Base-by-base conservation (phyloP, 805 yeast genomes). In the Yarrowia sp. region DNA sequence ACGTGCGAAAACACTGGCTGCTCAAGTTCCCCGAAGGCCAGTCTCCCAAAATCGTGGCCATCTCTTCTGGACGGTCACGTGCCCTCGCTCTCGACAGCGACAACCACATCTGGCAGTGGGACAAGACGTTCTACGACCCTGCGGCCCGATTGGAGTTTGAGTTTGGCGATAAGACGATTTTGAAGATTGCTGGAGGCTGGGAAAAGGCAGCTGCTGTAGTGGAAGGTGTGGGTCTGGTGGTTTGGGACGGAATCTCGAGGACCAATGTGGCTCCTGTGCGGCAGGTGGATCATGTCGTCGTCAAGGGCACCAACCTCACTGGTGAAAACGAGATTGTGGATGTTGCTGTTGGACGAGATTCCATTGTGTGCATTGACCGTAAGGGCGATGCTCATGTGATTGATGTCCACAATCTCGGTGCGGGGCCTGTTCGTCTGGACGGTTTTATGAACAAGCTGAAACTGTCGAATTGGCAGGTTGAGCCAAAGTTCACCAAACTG, bases 101-200 rank as follows among this genome's bases (percentile, higher is more conserved):
- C 0, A 80, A 82, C 28, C 70, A 76, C 4, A 66, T 88, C 1
- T 86, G 84, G 80, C 78, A 84, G 0, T 88, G 92, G 92, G 92
- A 87, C 72, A 73, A 48, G 44, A 36, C 68, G 43, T 14, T 66
- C 65, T 70, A 60, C 17, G 33, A 35, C n/a, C 66, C 47, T 9
- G 70, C 68, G 6, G 66, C 67, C 39, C 51, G 51, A 31, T 45
- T 66, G 43, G 61, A 45, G 41, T 67, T 65, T 42, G 51, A 50
- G 32, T 67, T 67, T 38, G 62, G 51, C 32, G 41, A 66, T 14
- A 60, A 60, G 28, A 31, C 44, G n/a, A 65, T 51, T 47, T 67
- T 4, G 66, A 69, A 81, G 67, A 80, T 85, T 9, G 78, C 79
- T 11, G 86, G 90, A 15, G 95, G 93, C 0, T 88, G 93, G 93